phyloP scores from a whole-genome alignment of 139 green algal genomes.

The Chlorella sp. region DNA sequence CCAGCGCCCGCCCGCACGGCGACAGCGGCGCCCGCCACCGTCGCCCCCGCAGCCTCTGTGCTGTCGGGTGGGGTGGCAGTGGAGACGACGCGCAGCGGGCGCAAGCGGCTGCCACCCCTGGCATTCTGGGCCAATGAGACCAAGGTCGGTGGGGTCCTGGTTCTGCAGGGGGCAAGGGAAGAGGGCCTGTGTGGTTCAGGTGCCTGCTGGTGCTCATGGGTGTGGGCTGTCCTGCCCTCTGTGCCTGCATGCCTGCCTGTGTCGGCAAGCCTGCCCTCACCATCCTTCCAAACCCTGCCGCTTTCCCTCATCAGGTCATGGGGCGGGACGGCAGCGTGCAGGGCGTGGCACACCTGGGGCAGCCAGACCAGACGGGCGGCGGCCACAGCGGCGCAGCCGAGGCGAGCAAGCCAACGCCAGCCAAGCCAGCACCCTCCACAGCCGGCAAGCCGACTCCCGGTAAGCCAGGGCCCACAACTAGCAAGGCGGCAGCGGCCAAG shows the following conservation, averaged over 20 bases:
- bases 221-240: background rate
- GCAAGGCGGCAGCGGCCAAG: background rate
- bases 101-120: constrained; percentile 20
- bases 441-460: background rate
- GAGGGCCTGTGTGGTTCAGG: background rate
- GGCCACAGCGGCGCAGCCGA: background rate
- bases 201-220: background rate
- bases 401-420: background rate
- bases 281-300: too few species aligned
- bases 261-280: background rate
- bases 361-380: constrained; percentile 5
- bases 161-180: too few species aligned
- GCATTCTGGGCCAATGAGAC: constrained; percentile 27
- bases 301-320: background rate
- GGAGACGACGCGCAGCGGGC: constrained; percentile 6
- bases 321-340: background rate
- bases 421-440: background rate
- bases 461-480: background rate
- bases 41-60: background rate
- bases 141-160: too few species aligned
- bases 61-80: background rate
- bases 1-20: background rate
- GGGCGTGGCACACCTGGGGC: background rate
- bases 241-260: background rate
- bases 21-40: background rate